Evolutionary conservation across 1,139 yeast genomes (phyloP).

Genomic region (Kodamaea sp.): DNA sequence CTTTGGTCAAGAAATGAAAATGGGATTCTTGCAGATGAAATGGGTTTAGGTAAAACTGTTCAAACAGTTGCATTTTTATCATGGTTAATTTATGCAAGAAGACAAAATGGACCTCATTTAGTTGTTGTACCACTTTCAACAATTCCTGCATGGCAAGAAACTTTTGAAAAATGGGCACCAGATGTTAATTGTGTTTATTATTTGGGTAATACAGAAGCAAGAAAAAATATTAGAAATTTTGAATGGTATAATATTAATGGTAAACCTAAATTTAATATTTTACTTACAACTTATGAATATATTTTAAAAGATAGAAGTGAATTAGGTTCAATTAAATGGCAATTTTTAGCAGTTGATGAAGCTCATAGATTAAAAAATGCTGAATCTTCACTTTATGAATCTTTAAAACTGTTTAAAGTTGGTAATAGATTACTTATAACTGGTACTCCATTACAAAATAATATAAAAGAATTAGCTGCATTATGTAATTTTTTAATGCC

Average conservation of each 20-base stretch:
- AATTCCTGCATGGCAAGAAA: constrained; percentile 98
- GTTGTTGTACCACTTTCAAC: constrained; percentile 97
- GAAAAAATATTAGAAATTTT: constrained; percentile 75
- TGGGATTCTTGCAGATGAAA: constrained; percentile 97
- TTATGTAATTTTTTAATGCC: constrained; percentile 95
- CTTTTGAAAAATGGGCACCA: constrained; percentile 97
- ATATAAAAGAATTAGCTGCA: constrained; percentile 92
- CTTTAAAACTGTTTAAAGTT: constrained; percentile 77
- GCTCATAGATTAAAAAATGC: constrained; percentile 96
- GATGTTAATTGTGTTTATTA: constrained; percentile 90
- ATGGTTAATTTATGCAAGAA: constrained; percentile 90
- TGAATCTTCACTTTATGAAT: constrained; percentile 88
- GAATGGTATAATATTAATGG: constrained; percentile 67
- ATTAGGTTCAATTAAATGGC: constrained; percentile 87
- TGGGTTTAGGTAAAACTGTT: constrained; percentile 98
- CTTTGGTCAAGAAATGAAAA: constrained; percentile 97
- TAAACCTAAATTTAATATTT: constrained; percentile 77
- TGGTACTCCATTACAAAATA: constrained; percentile 97
- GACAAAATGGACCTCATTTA: constrained; percentile 95
- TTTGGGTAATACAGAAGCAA: constrained; percentile 86
- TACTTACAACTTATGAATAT: constrained; percentile 92
- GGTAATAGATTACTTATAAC: constrained; percentile 86
- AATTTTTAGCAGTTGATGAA: constrained; percentile 95
- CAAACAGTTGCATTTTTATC: constrained; percentile 94
- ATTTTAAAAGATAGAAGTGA: constrained; percentile 82